These are phyloP conservation scores for Zarea fungicola DNA, from an alignment of 2,329 filamentous ascomycete species.

Conservation along the genomic window DNA sequence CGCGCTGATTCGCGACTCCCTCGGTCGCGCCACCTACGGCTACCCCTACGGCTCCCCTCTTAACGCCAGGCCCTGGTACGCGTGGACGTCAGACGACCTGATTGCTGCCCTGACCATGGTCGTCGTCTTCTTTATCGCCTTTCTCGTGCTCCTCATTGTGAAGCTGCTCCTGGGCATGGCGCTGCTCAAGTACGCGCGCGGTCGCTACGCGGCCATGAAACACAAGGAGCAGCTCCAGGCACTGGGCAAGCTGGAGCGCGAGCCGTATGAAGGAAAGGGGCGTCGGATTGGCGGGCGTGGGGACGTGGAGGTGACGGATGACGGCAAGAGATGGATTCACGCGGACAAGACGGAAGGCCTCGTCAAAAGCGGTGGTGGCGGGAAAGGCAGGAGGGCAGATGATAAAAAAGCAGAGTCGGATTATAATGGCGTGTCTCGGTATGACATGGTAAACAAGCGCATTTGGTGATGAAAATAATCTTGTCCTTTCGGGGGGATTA, in stretches of 20 bases:
- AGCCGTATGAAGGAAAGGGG: slow-evolving; percentile 63
- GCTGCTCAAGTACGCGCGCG: slow-evolving; percentile 72
- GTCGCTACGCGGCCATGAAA: slow-evolving; percentile 78
- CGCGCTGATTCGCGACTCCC: slow-evolving; percentile 65
- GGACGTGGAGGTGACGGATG: slow-evolving; percentile 81
- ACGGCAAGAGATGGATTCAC: slow-evolving; percentile 80
- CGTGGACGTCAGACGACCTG: slow-evolving; percentile 64
- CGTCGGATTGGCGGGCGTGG: slow-evolving; percentile 77
- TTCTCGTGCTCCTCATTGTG: slow-evolving; percentile 75
- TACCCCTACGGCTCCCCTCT: slow-evolving; percentile 39
- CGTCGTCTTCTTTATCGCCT: slow-evolving; percentile 77
- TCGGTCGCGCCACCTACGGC: slow-evolving; percentile 68
- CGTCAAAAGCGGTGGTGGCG: slow-evolving; percentile 49
- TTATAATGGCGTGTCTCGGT: slow-evolving; percentile 68
- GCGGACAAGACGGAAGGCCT: slow-evolving; percentile 73
- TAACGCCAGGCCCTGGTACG: slow-evolving; percentile 40
- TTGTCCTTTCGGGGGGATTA: too few relatives aligned
- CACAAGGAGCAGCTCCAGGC: slow-evolving; percentile 52
- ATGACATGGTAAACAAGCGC: slow-evolving; percentile 93
- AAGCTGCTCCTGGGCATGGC: slow-evolving; percentile 88
- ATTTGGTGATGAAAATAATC: slow-evolving; percentile 67
- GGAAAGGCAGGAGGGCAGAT: slow-evolving; percentile 41
- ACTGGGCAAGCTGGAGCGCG: slow-evolving; percentile 41
- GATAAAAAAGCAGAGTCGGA: slow-evolving; percentile 39
- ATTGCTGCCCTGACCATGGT: slow-evolving; percentile 78